These are phyloP conservation scores for Plasmodium gallinaceum DNA, from an alignment of 169 alveolate species.

Conservation along the genomic window DNA sequence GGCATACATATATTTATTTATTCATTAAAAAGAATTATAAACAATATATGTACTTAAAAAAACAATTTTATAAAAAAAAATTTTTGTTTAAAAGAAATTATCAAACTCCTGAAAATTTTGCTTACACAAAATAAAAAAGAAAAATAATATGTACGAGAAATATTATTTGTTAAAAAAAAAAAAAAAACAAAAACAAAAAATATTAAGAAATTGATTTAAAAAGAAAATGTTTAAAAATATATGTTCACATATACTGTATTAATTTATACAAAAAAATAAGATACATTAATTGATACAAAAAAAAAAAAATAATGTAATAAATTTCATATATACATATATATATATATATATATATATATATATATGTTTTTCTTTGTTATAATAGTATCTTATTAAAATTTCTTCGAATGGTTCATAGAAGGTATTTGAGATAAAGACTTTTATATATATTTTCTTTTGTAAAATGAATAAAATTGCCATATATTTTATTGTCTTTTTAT, in stretches of 20 bases:
- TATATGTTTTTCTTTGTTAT: too few species aligned
- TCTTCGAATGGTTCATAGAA: too few species aligned
- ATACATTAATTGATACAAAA: neutral
- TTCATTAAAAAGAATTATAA: constrained; percentile 9
- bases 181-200: neutral
- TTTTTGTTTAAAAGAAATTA: neutral
- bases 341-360: too few species aligned
- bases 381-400: too few species aligned
- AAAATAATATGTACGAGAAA: constrained; percentile 4
- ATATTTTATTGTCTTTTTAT: neutral
- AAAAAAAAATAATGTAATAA: neutral
- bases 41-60: neutral
- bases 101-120: constrained; percentile 15
- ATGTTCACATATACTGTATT: neutral
- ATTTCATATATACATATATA: too few species aligned
- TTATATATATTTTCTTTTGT: too few species aligned
- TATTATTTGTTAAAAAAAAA: neutral
- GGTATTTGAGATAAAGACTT: too few species aligned
- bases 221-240: neutral
- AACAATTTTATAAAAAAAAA: constrained; percentile 1
- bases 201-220: neutral
- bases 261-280: neutral
- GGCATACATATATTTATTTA: neutral
- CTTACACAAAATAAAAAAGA: constrained; percentile 6
- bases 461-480: too few species aligned